These are phyloP conservation scores for Populus hybrid DNA, from an alignment of 441 rosid genomes.

Conservation along the genomic window DNA sequence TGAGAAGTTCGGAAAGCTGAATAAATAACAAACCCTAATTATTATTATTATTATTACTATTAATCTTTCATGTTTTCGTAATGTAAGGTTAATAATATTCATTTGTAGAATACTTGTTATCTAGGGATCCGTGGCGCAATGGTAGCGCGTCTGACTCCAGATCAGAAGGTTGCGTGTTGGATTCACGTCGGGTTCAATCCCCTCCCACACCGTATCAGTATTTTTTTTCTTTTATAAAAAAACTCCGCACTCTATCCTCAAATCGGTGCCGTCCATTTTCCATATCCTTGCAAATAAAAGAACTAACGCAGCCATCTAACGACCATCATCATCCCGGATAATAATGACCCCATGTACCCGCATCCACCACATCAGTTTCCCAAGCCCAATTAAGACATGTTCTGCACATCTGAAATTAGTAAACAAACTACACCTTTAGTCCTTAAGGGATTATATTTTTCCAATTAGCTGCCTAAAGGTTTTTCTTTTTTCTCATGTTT, in stretches of 20 bases:
- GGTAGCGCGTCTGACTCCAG: constrained; percentile 99
- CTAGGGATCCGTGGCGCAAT: constrained; percentile 87
- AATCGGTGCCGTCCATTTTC: not conserved
- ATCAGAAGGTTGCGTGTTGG: constrained; percentile 99
- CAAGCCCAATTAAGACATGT: not conserved
- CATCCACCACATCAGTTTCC: no score
- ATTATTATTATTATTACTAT: no score
- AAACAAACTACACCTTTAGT: not conserved
- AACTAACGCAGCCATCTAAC: not conserved
- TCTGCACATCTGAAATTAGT: not conserved
- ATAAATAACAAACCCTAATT: no score
- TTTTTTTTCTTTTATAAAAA: not conserved
- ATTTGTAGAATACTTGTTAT: no score
- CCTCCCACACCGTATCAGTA: not conserved
- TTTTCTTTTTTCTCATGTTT: not conserved
- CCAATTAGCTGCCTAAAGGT: not conserved
- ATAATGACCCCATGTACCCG: not conserved
- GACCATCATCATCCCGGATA: not conserved
- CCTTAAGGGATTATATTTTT: not conserved
- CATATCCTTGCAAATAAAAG: not conserved
- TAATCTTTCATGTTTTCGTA: no score
- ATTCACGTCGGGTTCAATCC: constrained; percentile 81
- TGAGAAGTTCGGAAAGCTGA: no score
- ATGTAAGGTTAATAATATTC: no score
- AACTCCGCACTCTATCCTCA: not conserved